Percentiles rank a stretch among this genome's conserved stretches.
phyloP scores from a whole-genome alignment of 108 stramenopile genomes.

The Cylindrotheca fusiformis region DNA sequence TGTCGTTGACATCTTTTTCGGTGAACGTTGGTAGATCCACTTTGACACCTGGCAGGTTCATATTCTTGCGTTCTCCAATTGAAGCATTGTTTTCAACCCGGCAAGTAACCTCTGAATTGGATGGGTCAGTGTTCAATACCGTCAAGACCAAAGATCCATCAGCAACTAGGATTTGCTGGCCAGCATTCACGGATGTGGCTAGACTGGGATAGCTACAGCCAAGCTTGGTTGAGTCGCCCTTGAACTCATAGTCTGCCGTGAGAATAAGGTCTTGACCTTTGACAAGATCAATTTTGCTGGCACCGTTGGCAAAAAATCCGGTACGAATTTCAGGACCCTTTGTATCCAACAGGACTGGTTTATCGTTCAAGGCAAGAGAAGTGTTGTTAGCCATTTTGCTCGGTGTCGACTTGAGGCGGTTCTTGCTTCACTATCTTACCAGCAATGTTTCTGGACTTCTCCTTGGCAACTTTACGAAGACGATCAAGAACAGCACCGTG shows the following conservation, averaged over 20 bases:
- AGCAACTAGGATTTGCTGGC: slow-evolving; percentile 80
- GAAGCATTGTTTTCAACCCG: slow-evolving; percentile 74
- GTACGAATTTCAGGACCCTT: slow-evolving; percentile 93
- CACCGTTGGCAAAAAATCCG: slow-evolving; percentile 78
- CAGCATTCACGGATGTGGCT: slow-evolving; percentile 59
- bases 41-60: slow-evolving; percentile 88
- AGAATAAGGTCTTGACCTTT: slow-evolving; percentile 61
- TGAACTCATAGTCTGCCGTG: slow-evolving; percentile 73
- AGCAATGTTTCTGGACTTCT: slow-evolving; percentile 49
- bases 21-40: slow-evolving; percentile 87
- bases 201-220: slow-evolving; percentile 77
- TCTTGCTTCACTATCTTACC: no score
- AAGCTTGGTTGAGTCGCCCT: slow-evolving; percentile 57
- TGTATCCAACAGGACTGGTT: slow-evolving; percentile 80
- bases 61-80: slow-evolving; percentile 89
- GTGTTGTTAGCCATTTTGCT: no score
- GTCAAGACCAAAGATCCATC: slow-evolving; percentile 87
- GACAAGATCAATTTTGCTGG: slow-evolving; percentile 57
- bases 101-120: slow-evolving; percentile 53
- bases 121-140: slow-evolving; percentile 54
- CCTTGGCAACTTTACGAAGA: slow-evolving; percentile 58
- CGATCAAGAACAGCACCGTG: slow-evolving; percentile 63
- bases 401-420: no score
- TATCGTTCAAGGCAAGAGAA: slow-evolving; percentile 1
- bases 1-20: slow-evolving; percentile 93